Base-by-base conservation (phyloP, 1,139 yeast species). In the Sugiyamaella paludigena region DNA sequence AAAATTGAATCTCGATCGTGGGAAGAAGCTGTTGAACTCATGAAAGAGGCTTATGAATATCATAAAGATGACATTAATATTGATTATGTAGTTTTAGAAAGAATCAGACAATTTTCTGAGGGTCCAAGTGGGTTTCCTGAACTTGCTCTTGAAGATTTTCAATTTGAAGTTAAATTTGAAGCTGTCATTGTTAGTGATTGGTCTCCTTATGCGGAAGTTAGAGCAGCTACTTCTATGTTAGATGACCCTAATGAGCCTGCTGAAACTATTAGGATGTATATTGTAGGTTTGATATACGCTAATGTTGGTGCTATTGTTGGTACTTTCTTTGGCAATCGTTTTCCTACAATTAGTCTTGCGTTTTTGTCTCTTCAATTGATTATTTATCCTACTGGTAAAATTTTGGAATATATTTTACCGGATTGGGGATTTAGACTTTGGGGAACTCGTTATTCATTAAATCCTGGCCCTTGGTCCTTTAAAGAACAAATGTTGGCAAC, bases 401-500 rank as follows among this genome's bases (percentile, higher is more conserved):
- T 54, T 19, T 30, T 52, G 15, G 54, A 54, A 27, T 43, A 52
- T 19, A 45, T 67, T 39, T 53, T 81, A 11, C 87, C 87, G 9
- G 72, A 73, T 47, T 69, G 74, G 73, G 75, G 72, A 19, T 62
- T 78, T 60, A 71, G 58, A 32, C 65, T 61, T 55, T 67, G 65
- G 56, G 77, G 72, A 37, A 62, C 55, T 48, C 68, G 69, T 51
- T 50, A 65, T 58, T 64, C 77, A 47, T 58, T 79, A 58, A 74
- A 82, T 63, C 81, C 83, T 2, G 83, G 83, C 11, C 80, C 81
- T 5, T 84, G 87, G 86, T 71, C 76, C 30, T 75, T 71, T 60
- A 84, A 84, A 63, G 91, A 84, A 60, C 87, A 83, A 70, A 80
- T 81, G 83, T 68, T 80, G 53, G 70, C 81, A 3, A 77, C 84